Conservation (phyloP, 306 rosid genomes). For the Ammopiptanthus mongolicus region DNA sequence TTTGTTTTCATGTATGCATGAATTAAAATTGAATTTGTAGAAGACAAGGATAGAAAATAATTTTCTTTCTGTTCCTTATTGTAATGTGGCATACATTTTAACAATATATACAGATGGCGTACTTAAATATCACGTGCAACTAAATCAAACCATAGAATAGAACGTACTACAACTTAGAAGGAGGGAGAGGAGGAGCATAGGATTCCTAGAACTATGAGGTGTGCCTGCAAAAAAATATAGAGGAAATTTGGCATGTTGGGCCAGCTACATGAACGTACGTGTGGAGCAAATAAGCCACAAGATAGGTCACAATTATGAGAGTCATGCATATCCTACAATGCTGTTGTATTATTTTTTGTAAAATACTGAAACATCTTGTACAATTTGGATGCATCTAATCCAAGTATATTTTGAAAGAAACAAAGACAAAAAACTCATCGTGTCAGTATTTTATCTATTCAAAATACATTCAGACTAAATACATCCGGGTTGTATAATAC, state of each 20-base stretch:
- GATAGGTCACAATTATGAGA: slow-evolving; percentile 27
- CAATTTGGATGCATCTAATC: background rate
- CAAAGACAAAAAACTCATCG: too few species aligned
- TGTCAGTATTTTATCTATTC: too few species aligned
- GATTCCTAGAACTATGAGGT: slow-evolving; percentile 18
- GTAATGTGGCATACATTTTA: background rate
- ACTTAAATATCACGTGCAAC: slow-evolving; percentile 17
- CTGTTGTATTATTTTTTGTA: background rate
- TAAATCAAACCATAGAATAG: background rate
- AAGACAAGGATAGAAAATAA: background rate
- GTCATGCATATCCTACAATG: slow-evolving; percentile 21
- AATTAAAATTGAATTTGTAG: background rate
- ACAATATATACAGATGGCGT: background rate
- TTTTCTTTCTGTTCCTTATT: background rate
- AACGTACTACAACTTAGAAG: slow-evolving; percentile 8
- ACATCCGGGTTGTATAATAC: background rate
- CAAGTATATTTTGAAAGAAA: background rate
- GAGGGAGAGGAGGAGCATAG: slow-evolving; percentile 21
- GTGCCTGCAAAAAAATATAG: background rate
- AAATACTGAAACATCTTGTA: background rate
- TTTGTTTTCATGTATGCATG: slow-evolving; percentile 19
- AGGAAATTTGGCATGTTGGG: slow-evolving; percentile 19
- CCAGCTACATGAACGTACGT: slow-evolving; percentile 28
- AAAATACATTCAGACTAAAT: background rate
- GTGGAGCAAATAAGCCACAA: slow-evolving; percentile 29